Conservation (phyloP, 768 basidiomycete species). For the Tylopilus vinaceipallidus region DNA sequence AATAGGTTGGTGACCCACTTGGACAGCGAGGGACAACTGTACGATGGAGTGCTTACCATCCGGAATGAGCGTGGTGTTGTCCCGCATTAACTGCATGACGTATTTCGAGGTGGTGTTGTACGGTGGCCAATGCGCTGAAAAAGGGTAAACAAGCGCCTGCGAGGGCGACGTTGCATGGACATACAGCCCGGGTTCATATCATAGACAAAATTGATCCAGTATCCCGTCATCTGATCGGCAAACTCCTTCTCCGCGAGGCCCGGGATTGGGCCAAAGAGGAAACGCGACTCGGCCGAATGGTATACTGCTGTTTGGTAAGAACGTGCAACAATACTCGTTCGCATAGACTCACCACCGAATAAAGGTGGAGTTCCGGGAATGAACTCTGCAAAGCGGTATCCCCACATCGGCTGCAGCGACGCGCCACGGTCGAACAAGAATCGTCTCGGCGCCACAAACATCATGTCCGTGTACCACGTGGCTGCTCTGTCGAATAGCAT, state of each 20-base stretch:
- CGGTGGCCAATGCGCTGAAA: constrained; percentile 40
- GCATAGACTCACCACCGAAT: constrained; percentile 42
- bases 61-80: constrained; percentile 52
- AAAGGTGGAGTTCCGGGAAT: constrained; percentile 51
- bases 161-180: constrained; percentile 15
- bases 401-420: constrained; percentile 46
- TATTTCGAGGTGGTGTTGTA: constrained; percentile 34
- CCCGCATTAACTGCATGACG: constrained; percentile 49
- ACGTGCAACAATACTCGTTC: not conserved
- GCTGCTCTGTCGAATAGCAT: constrained; percentile 54
- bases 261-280: constrained; percentile 40
- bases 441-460: constrained; percentile 52
- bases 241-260: constrained; percentile 43
- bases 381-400: constrained; percentile 55
- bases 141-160: not conserved
- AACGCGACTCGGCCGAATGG: constrained; percentile 12
- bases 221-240: constrained; percentile 47
- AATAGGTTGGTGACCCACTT: not conserved
- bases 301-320: constrained; percentile 11
- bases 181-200: constrained; percentile 55
- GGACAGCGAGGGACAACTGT: not conserved
- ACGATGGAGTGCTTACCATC: constrained; percentile 39
- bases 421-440: constrained; percentile 51
- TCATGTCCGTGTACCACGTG: constrained; percentile 58
- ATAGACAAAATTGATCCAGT: constrained; percentile 55